These are phyloP conservation scores for Malassezia yamatoensis DNA, from an alignment of 1,284 basidiomycete genomes.

Conservation along the genomic window DNA sequence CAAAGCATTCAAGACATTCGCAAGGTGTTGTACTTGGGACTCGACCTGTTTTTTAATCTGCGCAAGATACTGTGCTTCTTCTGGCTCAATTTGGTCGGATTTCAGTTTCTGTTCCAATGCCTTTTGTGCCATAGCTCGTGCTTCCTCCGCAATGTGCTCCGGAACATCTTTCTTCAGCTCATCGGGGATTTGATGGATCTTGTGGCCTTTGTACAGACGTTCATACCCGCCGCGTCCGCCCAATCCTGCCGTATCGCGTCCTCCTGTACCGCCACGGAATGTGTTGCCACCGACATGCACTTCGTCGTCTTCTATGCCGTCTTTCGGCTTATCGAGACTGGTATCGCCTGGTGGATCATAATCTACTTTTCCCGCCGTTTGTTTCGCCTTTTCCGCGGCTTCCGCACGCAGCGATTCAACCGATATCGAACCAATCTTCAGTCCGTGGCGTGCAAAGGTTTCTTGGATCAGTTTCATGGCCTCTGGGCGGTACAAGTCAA, in stretches of 20 bases:
- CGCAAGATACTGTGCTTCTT: conserved; percentile 42
- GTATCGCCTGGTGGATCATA: conserved; percentile 30
- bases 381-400: conserved; percentile 15
- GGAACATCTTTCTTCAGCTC: conserved; percentile 47
- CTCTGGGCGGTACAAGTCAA: conserved; percentile 47
- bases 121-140: conserved; percentile 47
- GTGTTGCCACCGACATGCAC: conserved; percentile 48
- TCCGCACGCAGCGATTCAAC: conserved; percentile 31
- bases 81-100: conserved; percentile 43
- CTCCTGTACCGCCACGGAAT: conserved; percentile 49
- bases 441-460: conserved; percentile 35
- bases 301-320: conserved; percentile 46
- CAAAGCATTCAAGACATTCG: conserved; percentile 41
- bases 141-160: conserved; percentile 45
- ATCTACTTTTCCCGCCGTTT: conserved; percentile 22
- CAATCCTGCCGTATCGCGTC: conserved; percentile 47
- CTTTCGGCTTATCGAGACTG: conserved; percentile 40
- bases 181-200: conserved; percentile 45
- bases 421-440: conserved; percentile 32
- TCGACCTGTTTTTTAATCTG: conserved; percentile 37
- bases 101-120: conserved; percentile 45
- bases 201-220: conserved; percentile 39
- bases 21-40: conserved; percentile 35
- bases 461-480: conserved; percentile 43
- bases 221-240: conserved; percentile 46